Evolutionary conservation across 2,329 filamentous ascomycete species (phyloP).

Genomic region (Diatrype stigma): DNA sequence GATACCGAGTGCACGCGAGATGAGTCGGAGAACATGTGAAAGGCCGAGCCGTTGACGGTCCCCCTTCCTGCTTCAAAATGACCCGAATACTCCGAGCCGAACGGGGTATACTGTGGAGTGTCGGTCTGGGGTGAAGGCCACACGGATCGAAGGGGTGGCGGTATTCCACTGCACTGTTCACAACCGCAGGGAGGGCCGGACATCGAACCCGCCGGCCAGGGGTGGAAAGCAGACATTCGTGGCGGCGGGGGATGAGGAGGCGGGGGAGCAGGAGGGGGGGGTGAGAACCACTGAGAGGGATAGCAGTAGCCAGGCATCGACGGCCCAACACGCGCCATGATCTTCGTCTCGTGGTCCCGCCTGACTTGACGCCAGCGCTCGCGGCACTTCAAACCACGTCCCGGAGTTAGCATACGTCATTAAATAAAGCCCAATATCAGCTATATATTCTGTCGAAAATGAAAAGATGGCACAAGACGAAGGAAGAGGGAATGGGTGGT

Average conservation of each 20-base stretch:
- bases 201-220: neutral
- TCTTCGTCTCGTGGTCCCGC: constrained; percentile 15
- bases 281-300: constrained; percentile 7
- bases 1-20: neutral
- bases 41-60: too few species aligned
- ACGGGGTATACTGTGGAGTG: neutral
- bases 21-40: neutral
- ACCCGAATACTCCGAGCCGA: too few species aligned
- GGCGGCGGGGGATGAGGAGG: neutral
- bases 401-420: too few species aligned
- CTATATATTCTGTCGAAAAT: too few species aligned
- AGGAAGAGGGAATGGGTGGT: too few species aligned
- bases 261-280: neutral
- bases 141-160: neutral
- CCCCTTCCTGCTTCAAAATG: too few species aligned
- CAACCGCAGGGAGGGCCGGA: neutral
- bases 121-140: neutral
- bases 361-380: constrained; percentile 34
- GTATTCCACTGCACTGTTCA: neutral
- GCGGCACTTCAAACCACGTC: constrained; percentile 21
- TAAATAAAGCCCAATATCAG: too few species aligned
- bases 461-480: too few species aligned
- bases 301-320: constrained; percentile 5
- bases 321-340: neutral
- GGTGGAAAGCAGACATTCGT: neutral